Conservation (phyloP, 345 rosid genomes). For the Populus davidiana region DNA sequence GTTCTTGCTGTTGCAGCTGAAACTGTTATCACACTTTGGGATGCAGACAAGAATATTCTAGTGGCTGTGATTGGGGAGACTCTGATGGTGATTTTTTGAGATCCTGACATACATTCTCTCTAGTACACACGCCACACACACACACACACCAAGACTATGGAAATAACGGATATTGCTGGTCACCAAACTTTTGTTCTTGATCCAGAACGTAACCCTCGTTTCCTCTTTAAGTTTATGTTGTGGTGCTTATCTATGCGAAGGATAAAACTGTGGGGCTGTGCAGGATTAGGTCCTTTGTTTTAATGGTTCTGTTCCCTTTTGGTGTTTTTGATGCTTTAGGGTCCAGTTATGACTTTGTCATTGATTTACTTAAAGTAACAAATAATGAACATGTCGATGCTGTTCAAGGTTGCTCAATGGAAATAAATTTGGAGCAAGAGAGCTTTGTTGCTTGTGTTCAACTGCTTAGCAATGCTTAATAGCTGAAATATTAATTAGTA, state of each 20-base stretch:
- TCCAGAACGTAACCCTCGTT: not conserved
- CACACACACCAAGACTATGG: not conserved
- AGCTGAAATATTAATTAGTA: not conserved
- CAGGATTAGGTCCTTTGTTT: not conserved
- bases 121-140: not conserved
- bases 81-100: conserved; percentile 40
- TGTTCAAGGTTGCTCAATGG: not conserved
- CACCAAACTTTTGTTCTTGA: no score
- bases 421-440: not conserved
- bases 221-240: not conserved
- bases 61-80: conserved; percentile 75
- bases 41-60: conserved; percentile 73
- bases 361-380: not conserved
- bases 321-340: not conserved
- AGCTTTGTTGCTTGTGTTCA: not conserved
- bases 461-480: not conserved
- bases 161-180: not conserved
- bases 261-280: not conserved
- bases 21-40: conserved; percentile 85
- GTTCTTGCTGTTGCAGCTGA: conserved; percentile 96
- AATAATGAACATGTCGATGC: not conserved
- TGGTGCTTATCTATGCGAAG: not conserved
- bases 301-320: not conserved
- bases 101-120: not conserved
- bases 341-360: not conserved